Evolutionary conservation across 495 filamentous ascomycete species (phyloP), one percentile per base, ranked within the genome.

Genomic region (Xylaria intraflava): DNA sequence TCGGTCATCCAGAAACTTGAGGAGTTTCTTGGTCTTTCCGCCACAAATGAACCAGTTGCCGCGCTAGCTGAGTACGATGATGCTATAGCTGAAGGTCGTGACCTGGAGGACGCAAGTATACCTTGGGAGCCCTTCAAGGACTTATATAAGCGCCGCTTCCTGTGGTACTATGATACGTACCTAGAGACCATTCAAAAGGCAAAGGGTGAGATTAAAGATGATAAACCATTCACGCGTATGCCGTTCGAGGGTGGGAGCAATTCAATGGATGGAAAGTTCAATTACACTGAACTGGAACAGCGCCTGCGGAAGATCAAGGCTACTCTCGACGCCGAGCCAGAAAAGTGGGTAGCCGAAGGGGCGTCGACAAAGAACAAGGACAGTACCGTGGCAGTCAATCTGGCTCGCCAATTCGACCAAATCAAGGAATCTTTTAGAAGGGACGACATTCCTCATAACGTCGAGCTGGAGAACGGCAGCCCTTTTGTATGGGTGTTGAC

Each of bases 161-260:
- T 98, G 14, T 97, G 94, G 93, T 97, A 98, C 66, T 90, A 89
- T 62, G 87, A 94, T 40, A 85, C 83, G 11, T 98, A 97, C 65
- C 70, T 91, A 20, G 68, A 75, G 8, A 78, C 84, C 6, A 85
- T 95, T 44, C 75, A 82, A 11, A 74, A 81, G 39, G 86, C 79
- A 8, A 78, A 82, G 51, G 67, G 66, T 51, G 80, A 78, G 59
- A 75, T 78, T 46, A 79, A 75, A 42, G 80, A 85, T 43, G 78
- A 79, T 12, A 70, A 80, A 27, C 58, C 63, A 3, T 97, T 97
- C 60, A 67, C 73, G 11, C 76, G 75, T 35, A 93, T 95, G 89
- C 86, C 87, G 1, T 98, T 98, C 58, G 93, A 98, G 62, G 77
- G 78, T 11, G 53, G 69, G 0, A 82, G 80, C 42, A 98, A 98